Conservation (phyloP, 345 rosid species). For the Odontarrhena argentea region DNA sequence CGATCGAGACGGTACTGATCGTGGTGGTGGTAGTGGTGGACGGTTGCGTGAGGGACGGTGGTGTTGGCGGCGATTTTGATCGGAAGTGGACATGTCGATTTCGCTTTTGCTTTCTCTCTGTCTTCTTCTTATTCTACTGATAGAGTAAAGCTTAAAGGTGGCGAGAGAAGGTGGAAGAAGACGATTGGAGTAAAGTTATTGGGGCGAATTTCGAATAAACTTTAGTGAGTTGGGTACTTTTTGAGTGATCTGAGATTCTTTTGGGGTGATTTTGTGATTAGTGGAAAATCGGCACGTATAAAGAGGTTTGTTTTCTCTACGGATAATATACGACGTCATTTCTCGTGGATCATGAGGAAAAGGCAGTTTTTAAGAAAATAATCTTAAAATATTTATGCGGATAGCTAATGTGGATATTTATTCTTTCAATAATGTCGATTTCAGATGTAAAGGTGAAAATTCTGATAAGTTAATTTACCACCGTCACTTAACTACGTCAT, state of each 20-base stretch:
- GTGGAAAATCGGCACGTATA: conserved; percentile 24
- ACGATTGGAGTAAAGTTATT: conserved; percentile 18
- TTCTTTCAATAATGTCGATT: too few relatives aligned
- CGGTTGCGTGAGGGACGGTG: conserved; percentile 40
- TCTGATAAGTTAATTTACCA: too few relatives aligned
- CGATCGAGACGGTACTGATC: conserved; percentile 38
- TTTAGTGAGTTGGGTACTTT: not conserved
- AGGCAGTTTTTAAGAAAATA: not conserved
- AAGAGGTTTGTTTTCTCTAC: conserved; percentile 32
- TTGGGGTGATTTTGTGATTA: not conserved
- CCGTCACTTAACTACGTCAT: too few relatives aligned
- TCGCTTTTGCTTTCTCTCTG: conserved; percentile 1
- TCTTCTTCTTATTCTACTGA: conserved; percentile 11
- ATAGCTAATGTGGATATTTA: too few relatives aligned
- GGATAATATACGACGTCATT: conserved; percentile 19
- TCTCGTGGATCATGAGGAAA: conserved; percentile 1
- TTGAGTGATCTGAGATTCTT: not conserved
- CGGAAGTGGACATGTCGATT: conserved; percentile 31
- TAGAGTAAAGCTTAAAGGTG: conserved; percentile 35
- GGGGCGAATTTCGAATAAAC: conserved; percentile 19
- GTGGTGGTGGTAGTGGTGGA: conserved; percentile 28
- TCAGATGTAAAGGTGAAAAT: too few relatives aligned
- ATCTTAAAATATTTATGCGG: too few relatives aligned
- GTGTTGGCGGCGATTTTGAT: conserved; percentile 45
- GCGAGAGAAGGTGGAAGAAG: conserved; percentile 12